Conservation (phyloP, 1,284 basidiomycete genomes). For the Trichosporon coremiiforme region DNA sequence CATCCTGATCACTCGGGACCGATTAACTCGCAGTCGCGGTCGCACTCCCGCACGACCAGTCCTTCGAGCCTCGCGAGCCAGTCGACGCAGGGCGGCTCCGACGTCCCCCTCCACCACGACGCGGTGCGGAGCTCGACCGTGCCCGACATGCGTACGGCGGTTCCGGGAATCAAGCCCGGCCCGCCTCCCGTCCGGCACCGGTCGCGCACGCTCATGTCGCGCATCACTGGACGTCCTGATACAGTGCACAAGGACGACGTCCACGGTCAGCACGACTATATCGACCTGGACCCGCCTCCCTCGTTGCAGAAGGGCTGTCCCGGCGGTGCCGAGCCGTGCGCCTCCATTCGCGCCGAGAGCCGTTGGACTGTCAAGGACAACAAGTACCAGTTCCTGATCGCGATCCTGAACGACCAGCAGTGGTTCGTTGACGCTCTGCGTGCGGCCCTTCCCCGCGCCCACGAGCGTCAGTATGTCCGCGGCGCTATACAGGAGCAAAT, state of each 20-base stretch:
- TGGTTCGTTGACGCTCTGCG: constrained; percentile 45
- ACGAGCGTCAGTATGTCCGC: constrained; percentile 36
- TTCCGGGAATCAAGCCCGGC: neutral
- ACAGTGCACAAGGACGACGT: neutral
- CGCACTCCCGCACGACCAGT: neutral
- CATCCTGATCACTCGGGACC: neutral
- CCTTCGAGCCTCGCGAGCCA: neutral
- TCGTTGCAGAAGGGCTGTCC: neutral
- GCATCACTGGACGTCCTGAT: neutral
- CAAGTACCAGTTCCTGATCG: constrained; percentile 47
- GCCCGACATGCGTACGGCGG: neutral
- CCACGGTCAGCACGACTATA: constrained; percentile 4
- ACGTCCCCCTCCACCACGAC: neutral
- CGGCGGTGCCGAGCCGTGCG: neutral
- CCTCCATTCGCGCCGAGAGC: neutral
- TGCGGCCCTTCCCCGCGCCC: constrained; percentile 36
- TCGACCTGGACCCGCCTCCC: constrained; percentile 25
- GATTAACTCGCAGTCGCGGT: neutral
- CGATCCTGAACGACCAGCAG: constrained; percentile 49
- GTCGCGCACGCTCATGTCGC: constrained; percentile 16
- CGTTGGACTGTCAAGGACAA: neutral
- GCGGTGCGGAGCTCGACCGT: neutral
- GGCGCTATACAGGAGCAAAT: constrained; percentile 37
- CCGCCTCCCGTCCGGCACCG: neutral
- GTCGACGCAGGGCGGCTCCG: neutral